Evolutionary conservation across 2,329 filamentous ascomycete species (phyloP), one percentile per base, ranked within the genome.

Genomic region (Remersonia thermophila): DNA sequence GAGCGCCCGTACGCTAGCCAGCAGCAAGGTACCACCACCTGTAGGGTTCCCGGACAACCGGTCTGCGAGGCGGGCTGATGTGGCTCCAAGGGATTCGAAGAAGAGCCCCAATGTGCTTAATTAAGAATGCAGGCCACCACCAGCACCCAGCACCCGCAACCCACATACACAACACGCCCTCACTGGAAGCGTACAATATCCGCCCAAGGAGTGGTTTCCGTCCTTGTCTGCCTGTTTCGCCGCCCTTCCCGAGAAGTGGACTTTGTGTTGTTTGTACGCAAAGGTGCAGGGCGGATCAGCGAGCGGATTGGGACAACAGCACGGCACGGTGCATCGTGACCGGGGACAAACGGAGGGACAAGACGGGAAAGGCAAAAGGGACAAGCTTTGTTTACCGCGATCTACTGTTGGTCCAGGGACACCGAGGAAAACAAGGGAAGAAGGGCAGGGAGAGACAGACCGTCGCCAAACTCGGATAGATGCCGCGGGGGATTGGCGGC

Each of bases 51-150:
- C 20, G 12, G 7, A 17, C 27, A 27, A 39, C 27, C 33, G 33
- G 36, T 36, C 36, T 31, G 36, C 27, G 36, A 30, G 38, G 33
- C 26, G 15, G 31, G 23, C 33, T 48, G 45, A 47, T 46, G 48
- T 50, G 48, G 45, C 44, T 37, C 40, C 35, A 47, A 41, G 26
- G 44, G 42, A 50, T 48, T 49, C 41, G 44, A 49, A 41, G 36
- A 42, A 11, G 23, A 23, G 20, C 20, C 20, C 23, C 23, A 32
- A 31, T 30, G 40, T 36, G 38, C 35, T 38, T 42, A 44, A 44
- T 40, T 36, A 42, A 35, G 30, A n/a, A 32, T 36, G 37, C 35
- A 28, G 12, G 13, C 20, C 5, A 23, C 20, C 20, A 23, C 20
- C 5, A 23, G 20, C 20, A 23, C 20, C n/a, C n/a, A n/a, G n/a